These are phyloP conservation scores for Xylariaceae sp. DNA, from an alignment of 2,329 filamentous ascomycete species.

Conservation along the genomic window DNA sequence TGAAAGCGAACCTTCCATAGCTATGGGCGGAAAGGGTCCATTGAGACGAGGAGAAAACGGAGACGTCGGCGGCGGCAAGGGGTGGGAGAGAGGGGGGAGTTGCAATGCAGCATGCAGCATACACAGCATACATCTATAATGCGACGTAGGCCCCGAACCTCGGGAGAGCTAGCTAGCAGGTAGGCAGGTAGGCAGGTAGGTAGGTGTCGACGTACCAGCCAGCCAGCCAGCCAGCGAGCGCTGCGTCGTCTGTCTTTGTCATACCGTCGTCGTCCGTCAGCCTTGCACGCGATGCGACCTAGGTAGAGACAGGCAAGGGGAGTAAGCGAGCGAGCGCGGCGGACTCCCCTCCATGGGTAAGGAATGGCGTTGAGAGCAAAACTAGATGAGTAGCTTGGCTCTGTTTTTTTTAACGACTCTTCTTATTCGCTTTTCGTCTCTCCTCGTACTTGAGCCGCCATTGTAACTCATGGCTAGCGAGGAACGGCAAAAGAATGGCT, in stretches of 20 bases:
- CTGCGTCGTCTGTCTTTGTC: slow-evolving; percentile 9
- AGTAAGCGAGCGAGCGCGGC: not conserved
- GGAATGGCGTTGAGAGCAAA: not conserved
- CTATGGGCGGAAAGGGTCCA: not conserved
- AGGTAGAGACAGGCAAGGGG: slow-evolving; percentile 1
- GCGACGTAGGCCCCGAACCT: slow-evolving; percentile 17
- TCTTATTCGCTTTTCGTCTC: not conserved
- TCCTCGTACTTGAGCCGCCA: not conserved
- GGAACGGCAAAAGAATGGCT: not conserved
- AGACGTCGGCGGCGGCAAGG: slow-evolving; percentile 6
- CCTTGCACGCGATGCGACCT: slow-evolving; percentile 19
- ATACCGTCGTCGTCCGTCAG: slow-evolving; percentile 25
- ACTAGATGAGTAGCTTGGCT: not conserved
- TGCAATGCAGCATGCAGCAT: slow-evolving; percentile 27
- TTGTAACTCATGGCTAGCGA: too few species aligned
- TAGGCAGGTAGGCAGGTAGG: too few species aligned
- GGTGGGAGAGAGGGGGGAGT: slow-evolving; percentile 25
- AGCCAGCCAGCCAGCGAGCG: slow-evolving; percentile 15
- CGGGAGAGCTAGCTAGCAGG: not conserved
- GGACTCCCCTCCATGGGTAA: not conserved
- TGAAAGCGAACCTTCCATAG: not conserved
- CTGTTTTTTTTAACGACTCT: not conserved
- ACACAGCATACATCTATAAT: too few species aligned
- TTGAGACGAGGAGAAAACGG: not conserved
- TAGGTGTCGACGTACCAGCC: not conserved